These are phyloP conservation scores for Tetrapisispora namnaoensis DNA, from an alignment of 805 yeast genomes.

Conservation along the genomic window DNA sequence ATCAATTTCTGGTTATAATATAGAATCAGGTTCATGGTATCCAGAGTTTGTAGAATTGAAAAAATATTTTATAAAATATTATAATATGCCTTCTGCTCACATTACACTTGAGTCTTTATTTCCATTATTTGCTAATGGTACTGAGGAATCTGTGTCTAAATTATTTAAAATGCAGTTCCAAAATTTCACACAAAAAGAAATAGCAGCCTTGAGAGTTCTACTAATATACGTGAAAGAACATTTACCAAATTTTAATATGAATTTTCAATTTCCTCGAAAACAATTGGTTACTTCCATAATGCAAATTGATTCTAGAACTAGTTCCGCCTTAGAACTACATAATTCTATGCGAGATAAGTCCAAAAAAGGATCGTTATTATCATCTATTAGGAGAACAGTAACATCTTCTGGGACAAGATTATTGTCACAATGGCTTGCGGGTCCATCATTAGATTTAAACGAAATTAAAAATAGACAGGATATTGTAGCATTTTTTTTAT, in stretches of 20 bases:
- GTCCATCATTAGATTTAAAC: slow-evolving; percentile 56
- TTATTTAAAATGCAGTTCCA: slow-evolving; percentile 21
- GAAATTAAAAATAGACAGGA: slow-evolving; percentile 51
- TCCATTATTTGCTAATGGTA: slow-evolving; percentile 29
- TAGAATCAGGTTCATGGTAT: slow-evolving; percentile 44
- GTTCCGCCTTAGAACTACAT: slow-evolving; percentile 65
- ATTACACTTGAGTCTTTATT: slow-evolving; percentile 32
- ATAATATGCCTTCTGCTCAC: slow-evolving; percentile 33
- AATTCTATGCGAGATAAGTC: slow-evolving; percentile 47
- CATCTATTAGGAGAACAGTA: slow-evolving; percentile 61
- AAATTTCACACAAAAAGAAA: slow-evolving; percentile 37
- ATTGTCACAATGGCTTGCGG: slow-evolving; percentile 71
- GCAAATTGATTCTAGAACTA: slow-evolving; percentile 74
- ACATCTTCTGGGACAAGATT: slow-evolving; percentile 76
- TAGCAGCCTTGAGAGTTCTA: slow-evolving; percentile 51
- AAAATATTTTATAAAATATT: slow-evolving; percentile 49
- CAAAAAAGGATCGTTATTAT: slow-evolving; percentile 58
- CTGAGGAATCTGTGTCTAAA: slow-evolving; percentile 14
- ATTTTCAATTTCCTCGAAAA: slow-evolving; percentile 57
- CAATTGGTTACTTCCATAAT: slow-evolving; percentile 44
- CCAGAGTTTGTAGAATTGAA: slow-evolving; percentile 49
- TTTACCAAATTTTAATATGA: slow-evolving; percentile 55
- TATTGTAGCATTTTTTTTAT: slow-evolving; percentile 37
- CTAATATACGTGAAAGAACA: slow-evolving; percentile 64
- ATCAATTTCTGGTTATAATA: slow-evolving; percentile 31